A percentile compares a stretch with the other conserved stretches of the same genome.
Conservation (phyloP, 2,329 filamentous ascomycete species). For the Aspergillus ustus region DNA sequence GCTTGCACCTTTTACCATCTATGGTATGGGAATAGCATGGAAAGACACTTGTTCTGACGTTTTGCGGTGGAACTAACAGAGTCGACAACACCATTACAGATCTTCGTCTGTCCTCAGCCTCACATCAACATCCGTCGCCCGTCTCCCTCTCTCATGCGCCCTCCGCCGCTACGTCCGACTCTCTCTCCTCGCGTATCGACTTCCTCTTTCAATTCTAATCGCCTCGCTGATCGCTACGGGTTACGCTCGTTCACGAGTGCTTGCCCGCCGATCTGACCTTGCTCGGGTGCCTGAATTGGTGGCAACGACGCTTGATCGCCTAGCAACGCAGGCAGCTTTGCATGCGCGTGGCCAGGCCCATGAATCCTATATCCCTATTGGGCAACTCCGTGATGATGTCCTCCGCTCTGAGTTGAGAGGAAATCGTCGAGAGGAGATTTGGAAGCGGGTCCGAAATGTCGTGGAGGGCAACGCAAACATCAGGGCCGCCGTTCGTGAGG, state of each 20-base stretch:
- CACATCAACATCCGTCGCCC: slow-evolving; percentile 86
- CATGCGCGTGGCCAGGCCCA: slow-evolving; percentile 67
- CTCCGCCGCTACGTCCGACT: slow-evolving; percentile 53
- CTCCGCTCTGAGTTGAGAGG: slow-evolving; percentile 80
- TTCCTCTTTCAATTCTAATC: slow-evolving; percentile 54
- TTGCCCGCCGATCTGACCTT: slow-evolving; percentile 66
- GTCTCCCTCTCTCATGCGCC: slow-evolving; percentile 74
- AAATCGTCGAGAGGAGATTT: slow-evolving; percentile 76
- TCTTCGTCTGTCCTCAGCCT: slow-evolving; percentile 69
- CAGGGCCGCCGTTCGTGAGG: slow-evolving; percentile 72
- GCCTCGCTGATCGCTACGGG: slow-evolving; percentile 54
- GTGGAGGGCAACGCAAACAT: slow-evolving; percentile 96
- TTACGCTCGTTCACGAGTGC: slow-evolving; percentile 69
- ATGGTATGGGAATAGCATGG: slow-evolving; percentile 15
- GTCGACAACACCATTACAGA: slow-evolving; percentile 73
- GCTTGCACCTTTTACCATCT: slow-evolving; percentile 18
- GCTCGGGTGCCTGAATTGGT: slow-evolving; percentile 82
- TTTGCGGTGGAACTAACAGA: slow-evolving; percentile 77
- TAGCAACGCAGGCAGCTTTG: slow-evolving; percentile 83
- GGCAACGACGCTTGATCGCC: slow-evolving; percentile 77
- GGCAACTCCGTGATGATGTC: slow-evolving; percentile 89
- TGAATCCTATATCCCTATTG: slow-evolving; percentile 83
- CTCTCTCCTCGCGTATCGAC: slow-evolving; percentile 55
- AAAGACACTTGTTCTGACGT: slow-evolving; percentile 55
- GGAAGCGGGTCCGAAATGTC: slow-evolving; percentile 79